Evolutionary conservation across 2,329 filamentous ascomycete species (phyloP).

Genomic region (Pestalotiopsis fici): DNA sequence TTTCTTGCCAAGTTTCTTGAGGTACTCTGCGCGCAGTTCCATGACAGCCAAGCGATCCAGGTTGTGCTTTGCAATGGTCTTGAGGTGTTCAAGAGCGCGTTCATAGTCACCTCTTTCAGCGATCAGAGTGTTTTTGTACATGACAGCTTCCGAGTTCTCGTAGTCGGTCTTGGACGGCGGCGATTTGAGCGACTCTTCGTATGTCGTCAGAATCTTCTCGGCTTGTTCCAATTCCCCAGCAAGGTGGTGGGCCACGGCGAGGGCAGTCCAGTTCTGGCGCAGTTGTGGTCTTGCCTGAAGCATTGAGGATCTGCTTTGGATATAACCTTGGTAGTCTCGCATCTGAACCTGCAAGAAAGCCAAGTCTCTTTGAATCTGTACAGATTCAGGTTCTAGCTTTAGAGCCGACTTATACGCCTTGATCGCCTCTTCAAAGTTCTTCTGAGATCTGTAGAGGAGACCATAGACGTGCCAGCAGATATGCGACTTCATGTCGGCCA

Average conservation of each 20-base stretch:
- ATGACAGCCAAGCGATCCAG: conserved; percentile 83
- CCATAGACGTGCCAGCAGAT: conserved; percentile 99
- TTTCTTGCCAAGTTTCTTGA: conserved; percentile 74
- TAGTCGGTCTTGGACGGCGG: conserved; percentile 76
- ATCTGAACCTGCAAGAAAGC: conserved; percentile 94
- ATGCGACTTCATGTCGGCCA: conserved; percentile 97
- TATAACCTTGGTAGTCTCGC: conserved; percentile 91
- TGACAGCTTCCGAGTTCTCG: conserved; percentile 88
- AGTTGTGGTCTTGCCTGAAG: conserved; percentile 79
- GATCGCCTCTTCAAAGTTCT: conserved; percentile 98
- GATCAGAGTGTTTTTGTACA: conserved; percentile 96
- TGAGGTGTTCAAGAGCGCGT: conserved; percentile 83
- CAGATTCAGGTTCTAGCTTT: conserved; percentile 88
- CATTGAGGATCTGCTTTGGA: conserved; percentile 87
- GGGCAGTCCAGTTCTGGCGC: conserved; percentile 95
- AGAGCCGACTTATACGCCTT: conserved; percentile 98
- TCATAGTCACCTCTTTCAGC: conserved; percentile 84
- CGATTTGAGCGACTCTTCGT: conserved; percentile 88
- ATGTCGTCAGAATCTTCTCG: conserved; percentile 87
- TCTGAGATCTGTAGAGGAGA: conserved; percentile 85
- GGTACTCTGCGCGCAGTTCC: conserved; percentile 83
- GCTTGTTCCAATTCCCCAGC: conserved; percentile 83
- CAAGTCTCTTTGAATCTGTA: conserved; percentile 91
- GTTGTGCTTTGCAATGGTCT: conserved; percentile 73
- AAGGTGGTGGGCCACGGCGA: conserved; percentile 91